Evolutionary conservation across 768 basidiomycete genomes (phyloP).

Genomic region (Mycena chlorophos): DNA sequence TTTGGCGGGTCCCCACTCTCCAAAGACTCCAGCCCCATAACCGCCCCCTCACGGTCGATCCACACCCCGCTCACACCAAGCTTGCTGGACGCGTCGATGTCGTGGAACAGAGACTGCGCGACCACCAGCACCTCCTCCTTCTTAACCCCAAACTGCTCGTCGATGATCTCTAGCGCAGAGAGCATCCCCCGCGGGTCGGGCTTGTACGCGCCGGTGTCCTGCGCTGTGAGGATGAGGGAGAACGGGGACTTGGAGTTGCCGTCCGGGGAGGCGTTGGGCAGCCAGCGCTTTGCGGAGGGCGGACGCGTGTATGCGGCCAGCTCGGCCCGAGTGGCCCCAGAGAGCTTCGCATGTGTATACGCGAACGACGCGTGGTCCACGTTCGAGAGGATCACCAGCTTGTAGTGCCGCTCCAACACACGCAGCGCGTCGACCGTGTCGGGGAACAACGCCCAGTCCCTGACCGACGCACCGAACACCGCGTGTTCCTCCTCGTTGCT

Average conservation of each 20-base stretch:
- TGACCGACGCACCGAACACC: conserved; percentile 62
- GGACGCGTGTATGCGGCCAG: conserved; percentile 34
- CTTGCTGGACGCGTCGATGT: conserved; percentile 60
- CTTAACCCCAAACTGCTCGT: conserved; percentile 39
- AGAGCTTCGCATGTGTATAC: conserved; percentile 57
- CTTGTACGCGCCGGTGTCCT: conserved; percentile 75
- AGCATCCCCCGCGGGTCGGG: conserved; percentile 58
- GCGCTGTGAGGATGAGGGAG: conserved; percentile 65
- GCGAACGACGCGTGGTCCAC: conserved; percentile 67
- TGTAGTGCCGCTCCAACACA: conserved; percentile 60
- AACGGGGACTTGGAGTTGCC: conserved; percentile 64
- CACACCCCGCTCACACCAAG: conserved; percentile 62
- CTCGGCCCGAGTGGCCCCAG: conserved; percentile 34
- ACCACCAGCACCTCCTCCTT: conserved; percentile 60
- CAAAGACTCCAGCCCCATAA: conserved; percentile 45
- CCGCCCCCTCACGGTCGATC: conserved; percentile 59
- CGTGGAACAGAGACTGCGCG: conserved; percentile 67
- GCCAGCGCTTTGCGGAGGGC: conserved; percentile 41
- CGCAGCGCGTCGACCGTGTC: conserved; percentile 64
- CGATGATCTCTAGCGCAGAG: conserved; percentile 46
- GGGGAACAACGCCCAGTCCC: conserved; percentile 63
- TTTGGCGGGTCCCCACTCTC: conserved; percentile 25
- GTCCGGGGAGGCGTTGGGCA: conserved; percentile 40
- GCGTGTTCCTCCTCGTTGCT: conserved; percentile 33
- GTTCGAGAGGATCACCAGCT: conserved; percentile 74